Evolutionary conservation across 2,329 filamentous ascomycete genomes (phyloP).

Genomic region (Aphanoascus verrucosus): DNA sequence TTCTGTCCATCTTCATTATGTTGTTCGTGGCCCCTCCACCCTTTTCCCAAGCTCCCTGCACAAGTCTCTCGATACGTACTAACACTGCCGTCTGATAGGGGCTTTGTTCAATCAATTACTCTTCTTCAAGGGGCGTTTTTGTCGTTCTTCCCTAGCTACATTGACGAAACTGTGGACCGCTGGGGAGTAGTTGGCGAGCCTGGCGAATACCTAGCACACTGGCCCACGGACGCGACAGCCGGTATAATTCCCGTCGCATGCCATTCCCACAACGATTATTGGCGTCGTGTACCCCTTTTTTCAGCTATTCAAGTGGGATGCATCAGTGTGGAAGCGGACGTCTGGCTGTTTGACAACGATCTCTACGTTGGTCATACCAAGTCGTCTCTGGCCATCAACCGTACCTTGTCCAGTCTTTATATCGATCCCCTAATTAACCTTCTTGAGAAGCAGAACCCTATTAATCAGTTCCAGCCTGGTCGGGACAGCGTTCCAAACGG

Average conservation of each 20-base stretch:
- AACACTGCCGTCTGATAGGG: slow-evolving; percentile 21
- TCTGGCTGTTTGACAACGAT: slow-evolving; percentile 46
- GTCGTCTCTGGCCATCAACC: slow-evolving; percentile 35
- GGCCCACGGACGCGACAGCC: slow-evolving; percentile 42
- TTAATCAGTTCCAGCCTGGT: slow-evolving; percentile 28
- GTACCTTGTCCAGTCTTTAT: slow-evolving; percentile 44
- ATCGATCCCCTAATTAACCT: slow-evolving; percentile 42
- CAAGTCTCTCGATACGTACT: slow-evolving; percentile 2
- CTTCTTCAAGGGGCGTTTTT: slow-evolving; percentile 30
- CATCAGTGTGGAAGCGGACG: slow-evolving; percentile 47
- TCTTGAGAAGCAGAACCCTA: slow-evolving; percentile 41
- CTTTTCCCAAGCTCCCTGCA: neutral
- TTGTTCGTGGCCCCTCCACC: slow-evolving; percentile 5
- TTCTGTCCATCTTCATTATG: neutral
- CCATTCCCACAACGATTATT: slow-evolving; percentile 52
- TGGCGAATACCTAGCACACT: slow-evolving; percentile 28
- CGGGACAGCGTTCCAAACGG: slow-evolving; percentile 31
- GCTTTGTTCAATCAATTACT: slow-evolving; percentile 33
- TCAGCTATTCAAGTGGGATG: slow-evolving; percentile 47
- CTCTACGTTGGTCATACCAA: slow-evolving; percentile 46
- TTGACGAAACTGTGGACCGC: slow-evolving; percentile 27
- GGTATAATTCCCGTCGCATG: slow-evolving; percentile 42
- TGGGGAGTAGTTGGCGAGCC: slow-evolving; percentile 34
- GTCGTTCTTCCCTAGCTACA: slow-evolving; percentile 33
- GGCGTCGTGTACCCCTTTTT: slow-evolving; percentile 45